phyloP scores from a whole-genome alignment of 495 filamentous ascomycete genomes.

The Ascobolus immersus region DNA sequence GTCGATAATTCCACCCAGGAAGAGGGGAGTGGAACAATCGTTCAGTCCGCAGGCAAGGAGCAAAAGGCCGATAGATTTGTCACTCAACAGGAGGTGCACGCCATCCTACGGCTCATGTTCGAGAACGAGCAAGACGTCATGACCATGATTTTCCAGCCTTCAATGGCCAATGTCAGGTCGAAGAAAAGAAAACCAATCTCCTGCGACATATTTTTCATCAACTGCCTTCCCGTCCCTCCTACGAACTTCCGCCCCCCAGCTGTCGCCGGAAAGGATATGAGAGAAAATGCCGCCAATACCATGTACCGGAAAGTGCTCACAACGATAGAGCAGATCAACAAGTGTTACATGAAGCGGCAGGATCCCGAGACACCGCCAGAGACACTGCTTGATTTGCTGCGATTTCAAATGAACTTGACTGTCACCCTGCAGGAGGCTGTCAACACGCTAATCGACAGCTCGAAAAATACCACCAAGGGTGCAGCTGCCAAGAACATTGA shows the following conservation, averaged over 20 bases:
- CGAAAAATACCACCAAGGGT: conserved; percentile 57
- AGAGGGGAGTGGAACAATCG: conserved; percentile 21
- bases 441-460: conserved; percentile 68
- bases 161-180: too few species aligned
- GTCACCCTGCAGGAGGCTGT: conserved; percentile 66
- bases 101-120: conserved; percentile 44
- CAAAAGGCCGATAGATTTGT: conserved; percentile 10
- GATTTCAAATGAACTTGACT: conserved; percentile 11
- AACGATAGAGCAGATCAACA: conserved; percentile 29
- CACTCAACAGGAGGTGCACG: conserved; percentile 20
- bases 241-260: conserved; percentile 79
- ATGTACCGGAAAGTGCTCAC: conserved; percentile 53
- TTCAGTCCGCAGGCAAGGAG: conserved; percentile 9
- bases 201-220: conserved; percentile 84
- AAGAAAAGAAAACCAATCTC: conserved; percentile 28
- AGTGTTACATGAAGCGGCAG: conserved; percentile 43
- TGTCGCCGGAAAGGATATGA: conserved; percentile 47
- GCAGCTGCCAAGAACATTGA: conserved; percentile 40
- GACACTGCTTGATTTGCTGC: conserved; percentile 16
- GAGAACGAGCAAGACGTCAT: conserved; percentile 64
- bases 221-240: conserved; percentile 60
- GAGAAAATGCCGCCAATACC: conserved; percentile 46
- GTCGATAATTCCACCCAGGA: conserved; percentile 19
- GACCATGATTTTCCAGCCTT: conserved; percentile 54
- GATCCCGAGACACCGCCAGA: conserved; percentile 21